Percentiles rank a stretch among this genome's conserved stretches.
phyloP scores from a whole-genome alignment of 176 grass and related monocot genomes.

The Oryza glaberrima region DNA sequence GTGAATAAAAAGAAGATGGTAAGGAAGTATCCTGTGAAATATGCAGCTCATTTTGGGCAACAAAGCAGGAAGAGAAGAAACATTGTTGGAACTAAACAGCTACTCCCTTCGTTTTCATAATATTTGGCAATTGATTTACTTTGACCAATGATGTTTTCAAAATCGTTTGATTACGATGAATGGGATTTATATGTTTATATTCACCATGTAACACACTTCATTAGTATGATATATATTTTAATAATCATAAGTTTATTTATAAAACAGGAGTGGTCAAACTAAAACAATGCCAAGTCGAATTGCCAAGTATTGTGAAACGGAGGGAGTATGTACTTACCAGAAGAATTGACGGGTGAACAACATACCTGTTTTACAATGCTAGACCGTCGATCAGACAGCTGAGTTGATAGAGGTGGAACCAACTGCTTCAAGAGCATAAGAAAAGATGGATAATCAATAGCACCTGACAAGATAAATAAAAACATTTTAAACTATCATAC shows the following conservation, averaged over 20 bases:
- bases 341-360: conserved; percentile 26
- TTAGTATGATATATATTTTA: too few relatives aligned
- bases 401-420: conserved; percentile 73
- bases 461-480: conserved; percentile 61
- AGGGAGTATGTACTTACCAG: not conserved
- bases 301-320: too few relatives aligned
- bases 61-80: not conserved
- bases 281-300: too few relatives aligned
- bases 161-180: too few relatives aligned
- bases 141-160: too few relatives aligned
- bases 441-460: conserved; percentile 84
- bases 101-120: not conserved
- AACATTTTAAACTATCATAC: conserved; percentile 9
- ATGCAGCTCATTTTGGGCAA: conserved; percentile 28
- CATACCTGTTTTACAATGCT: conserved; percentile 97
- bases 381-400: conserved; percentile 92
- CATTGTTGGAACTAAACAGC: not conserved
- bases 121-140: too few relatives aligned
- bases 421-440: conserved; percentile 88
- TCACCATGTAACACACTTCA: too few relatives aligned
- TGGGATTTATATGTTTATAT: too few relatives aligned
- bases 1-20: conserved; percentile 29
- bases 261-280: too few relatives aligned
- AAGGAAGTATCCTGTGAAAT: conserved; percentile 18
- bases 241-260: too few relatives aligned